Percentiles rank a stretch among this genome's conserved stretches.
phyloP scores from a whole-genome alignment of 805 yeast genomes.

The Starmerella khaoyaiensis region DNA sequence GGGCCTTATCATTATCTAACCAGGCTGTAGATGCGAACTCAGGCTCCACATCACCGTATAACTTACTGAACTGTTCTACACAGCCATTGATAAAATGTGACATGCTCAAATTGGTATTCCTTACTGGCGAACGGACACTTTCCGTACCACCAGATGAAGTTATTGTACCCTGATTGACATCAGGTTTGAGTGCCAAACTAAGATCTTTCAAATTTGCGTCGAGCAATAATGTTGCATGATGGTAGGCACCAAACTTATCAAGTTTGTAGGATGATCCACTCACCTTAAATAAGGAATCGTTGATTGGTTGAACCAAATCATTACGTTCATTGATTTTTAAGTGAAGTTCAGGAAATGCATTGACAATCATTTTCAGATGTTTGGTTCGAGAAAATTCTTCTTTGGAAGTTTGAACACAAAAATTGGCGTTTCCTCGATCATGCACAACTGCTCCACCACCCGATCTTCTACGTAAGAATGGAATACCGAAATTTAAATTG shows the following conservation, averaged over 20 bases:
- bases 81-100: conserved; percentile 39
- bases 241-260: conserved; percentile 69
- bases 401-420: conserved; percentile 62
- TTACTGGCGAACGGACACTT: conserved; percentile 71
- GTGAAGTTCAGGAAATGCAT: conserved; percentile 26
- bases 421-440: conserved; percentile 79
- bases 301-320: conserved; percentile 45
- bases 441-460: conserved; percentile 99
- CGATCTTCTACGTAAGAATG: conserved; percentile 62
- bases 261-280: conserved; percentile 91
- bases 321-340: conserved; percentile 59
- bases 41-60: conserved; percentile 20
- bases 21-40: conserved; percentile 8
- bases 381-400: conserved; percentile 46
- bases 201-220: conserved; percentile 49
- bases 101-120: conserved; percentile 41
- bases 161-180: conserved; percentile 28
- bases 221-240: conserved; percentile 91
- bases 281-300: conserved; percentile 36
- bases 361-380: conserved; percentile 38
- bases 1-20: conserved; percentile 23
- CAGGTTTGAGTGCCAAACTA: conserved; percentile 42
- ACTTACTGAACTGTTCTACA: conserved; percentile 30
- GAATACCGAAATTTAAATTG: conserved; percentile 50
- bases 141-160: conserved; percentile 45